These are phyloP conservation scores for Secale cereale DNA, from an alignment of 176 grass and related monocot species.

Conservation along the genomic window DNA sequence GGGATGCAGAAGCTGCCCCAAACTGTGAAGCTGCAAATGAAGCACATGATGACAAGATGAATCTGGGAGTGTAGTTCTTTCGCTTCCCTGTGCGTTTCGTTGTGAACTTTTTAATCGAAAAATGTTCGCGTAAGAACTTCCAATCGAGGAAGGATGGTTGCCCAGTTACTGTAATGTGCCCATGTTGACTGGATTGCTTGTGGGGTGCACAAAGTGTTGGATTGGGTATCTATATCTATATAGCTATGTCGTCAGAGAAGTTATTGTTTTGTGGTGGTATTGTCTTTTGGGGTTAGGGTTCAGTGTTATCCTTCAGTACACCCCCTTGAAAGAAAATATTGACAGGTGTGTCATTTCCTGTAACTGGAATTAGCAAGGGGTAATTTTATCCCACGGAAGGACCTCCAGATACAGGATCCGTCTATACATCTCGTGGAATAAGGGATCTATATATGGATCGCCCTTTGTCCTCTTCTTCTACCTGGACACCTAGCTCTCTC, in stretches of 20 bases:
- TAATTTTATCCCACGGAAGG: too few species aligned
- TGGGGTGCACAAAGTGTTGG: background rate
- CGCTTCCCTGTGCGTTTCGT: background rate
- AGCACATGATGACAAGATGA: slow-evolving; percentile 19
- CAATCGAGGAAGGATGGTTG: background rate
- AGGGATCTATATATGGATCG: too few species aligned
- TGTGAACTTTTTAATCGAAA: background rate
- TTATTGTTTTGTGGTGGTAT: background rate
- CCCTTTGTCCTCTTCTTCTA: too few species aligned
- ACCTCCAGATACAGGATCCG: too few species aligned
- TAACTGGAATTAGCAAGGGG: too few species aligned
- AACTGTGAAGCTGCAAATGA: slow-evolving; percentile 18
- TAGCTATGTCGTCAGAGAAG: background rate
- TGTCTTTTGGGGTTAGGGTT: background rate
- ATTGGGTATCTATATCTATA: background rate
- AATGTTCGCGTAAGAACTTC: background rate
- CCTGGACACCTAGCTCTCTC: too few species aligned
- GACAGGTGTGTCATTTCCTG: too few species aligned
- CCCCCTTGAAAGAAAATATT: too few species aligned
- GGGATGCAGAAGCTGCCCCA: slow-evolving; percentile 18
- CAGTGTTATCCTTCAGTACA: too few species aligned
- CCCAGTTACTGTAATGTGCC: background rate
- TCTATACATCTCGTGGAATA: too few species aligned
- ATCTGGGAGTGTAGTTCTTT: slow-evolving; percentile 20
- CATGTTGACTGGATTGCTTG: background rate